Conservation (phyloP, 2,329 filamentous ascomycete species). For the Calonectria ilicicola region DNA sequence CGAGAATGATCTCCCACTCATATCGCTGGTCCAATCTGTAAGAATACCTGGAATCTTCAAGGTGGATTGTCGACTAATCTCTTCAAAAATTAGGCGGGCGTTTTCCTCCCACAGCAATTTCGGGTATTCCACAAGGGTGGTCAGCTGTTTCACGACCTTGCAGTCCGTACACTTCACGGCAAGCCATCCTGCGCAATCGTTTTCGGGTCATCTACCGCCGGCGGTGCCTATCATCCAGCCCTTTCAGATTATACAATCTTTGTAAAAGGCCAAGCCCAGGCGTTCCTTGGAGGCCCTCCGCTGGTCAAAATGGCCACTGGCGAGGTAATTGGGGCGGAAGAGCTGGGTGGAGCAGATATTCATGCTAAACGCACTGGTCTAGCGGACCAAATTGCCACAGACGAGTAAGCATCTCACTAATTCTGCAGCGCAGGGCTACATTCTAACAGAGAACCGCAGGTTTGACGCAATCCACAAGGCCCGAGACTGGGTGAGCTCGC, state of each 20-base stretch:
- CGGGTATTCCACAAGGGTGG: slow-evolving; percentile 54
- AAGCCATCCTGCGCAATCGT: slow-evolving; percentile 56
- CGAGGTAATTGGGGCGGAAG: slow-evolving; percentile 54
- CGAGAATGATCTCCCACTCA: slow-evolving; percentile 54
- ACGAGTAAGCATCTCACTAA: slow-evolving; percentile 46
- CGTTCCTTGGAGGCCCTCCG: slow-evolving; percentile 57
- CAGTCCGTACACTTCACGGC: slow-evolving; percentile 50
- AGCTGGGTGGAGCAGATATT: slow-evolving; percentile 55
- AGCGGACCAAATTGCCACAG: slow-evolving; percentile 55
- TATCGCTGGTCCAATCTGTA: slow-evolving; percentile 55
- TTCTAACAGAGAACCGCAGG: not conserved
- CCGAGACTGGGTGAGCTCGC: slow-evolving; percentile 49
- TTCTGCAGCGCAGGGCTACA: not conserved
- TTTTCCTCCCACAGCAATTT: slow-evolving; percentile 57
- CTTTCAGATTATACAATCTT: slow-evolving; percentile 53
- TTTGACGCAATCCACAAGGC: slow-evolving; percentile 29
- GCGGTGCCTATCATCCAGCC: slow-evolving; percentile 37
- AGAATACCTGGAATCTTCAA: not conserved
- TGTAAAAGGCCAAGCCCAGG: slow-evolving; percentile 54
- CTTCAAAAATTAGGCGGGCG: slow-evolving; percentile 16
- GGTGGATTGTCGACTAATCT: slow-evolving; percentile 30
- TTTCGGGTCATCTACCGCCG: slow-evolving; percentile 54
- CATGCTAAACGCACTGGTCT: slow-evolving; percentile 55
- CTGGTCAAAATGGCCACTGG: slow-evolving; percentile 61
- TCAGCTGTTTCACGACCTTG: slow-evolving; percentile 55